These are phyloP conservation scores for Bjerkandera adusta DNA, from an alignment of 1,284 basidiomycete species.

Conservation along the genomic window DNA sequence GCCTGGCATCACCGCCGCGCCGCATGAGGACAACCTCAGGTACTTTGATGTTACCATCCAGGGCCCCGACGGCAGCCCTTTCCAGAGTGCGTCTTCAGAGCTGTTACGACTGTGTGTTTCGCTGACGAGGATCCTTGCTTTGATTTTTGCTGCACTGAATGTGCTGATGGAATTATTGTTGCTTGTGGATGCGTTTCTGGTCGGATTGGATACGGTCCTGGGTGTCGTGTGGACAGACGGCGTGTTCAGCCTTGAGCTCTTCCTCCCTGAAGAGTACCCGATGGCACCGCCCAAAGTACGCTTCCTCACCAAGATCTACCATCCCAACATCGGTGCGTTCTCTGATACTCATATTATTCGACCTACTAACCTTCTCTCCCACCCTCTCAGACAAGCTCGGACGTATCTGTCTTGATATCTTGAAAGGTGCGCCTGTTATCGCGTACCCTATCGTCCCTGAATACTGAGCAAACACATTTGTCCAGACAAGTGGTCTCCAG, in stretches of 20 bases:
- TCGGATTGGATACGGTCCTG: background rate
- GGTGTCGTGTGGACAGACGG: slow-evolving; percentile 63
- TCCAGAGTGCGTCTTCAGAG: slow-evolving; percentile 69
- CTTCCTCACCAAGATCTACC: slow-evolving; percentile 99
- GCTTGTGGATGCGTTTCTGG: background rate
- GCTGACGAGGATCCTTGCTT: background rate
- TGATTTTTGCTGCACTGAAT: background rate
- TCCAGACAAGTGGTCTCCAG: slow-evolving; percentile 98
- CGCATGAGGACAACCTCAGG: slow-evolving; percentile 96
- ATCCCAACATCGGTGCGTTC: slow-evolving; percentile 93
- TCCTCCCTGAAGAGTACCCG: slow-evolving; percentile 98
- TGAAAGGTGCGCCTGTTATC: slow-evolving; percentile 70
- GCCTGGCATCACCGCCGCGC: slow-evolving; percentile 90
- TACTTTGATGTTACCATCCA: slow-evolving; percentile 99
- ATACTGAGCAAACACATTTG: slow-evolving; percentile 3
- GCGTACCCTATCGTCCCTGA: background rate
- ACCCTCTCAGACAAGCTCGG: slow-evolving; percentile 85
- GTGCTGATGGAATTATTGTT: background rate
- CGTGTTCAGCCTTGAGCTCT: slow-evolving; percentile 93
- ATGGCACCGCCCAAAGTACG: slow-evolving; percentile 99
- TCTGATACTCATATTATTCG: slow-evolving; percentile 4
- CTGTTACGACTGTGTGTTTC: background rate
- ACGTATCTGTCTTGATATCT: slow-evolving; percentile 95
- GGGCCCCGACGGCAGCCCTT: slow-evolving; percentile 93
- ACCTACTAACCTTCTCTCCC: slow-evolving; percentile 9